Base-by-base conservation (phyloP, 2,329 filamentous ascomycete genomes). In the Coleophoma cylindrospora region DNA sequence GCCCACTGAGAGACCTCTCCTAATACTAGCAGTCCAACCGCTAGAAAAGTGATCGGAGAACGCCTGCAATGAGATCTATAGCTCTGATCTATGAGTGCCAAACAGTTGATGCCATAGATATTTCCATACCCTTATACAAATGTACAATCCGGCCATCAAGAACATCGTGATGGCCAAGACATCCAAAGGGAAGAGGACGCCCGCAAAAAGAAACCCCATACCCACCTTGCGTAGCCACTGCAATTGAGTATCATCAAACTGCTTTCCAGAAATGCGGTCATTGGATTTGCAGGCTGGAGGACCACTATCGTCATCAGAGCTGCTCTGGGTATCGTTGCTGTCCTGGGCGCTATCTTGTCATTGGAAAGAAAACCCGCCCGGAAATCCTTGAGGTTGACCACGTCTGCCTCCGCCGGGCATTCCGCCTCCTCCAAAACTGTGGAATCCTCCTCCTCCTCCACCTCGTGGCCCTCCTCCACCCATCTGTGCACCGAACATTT, bases 311-410 rank as follows among this genome's bases (percentile, higher is more conserved):
- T 21, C 14, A 37, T 40, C 36, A 22, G 15, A 27, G 15, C 33
- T 37, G 15, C 19, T 13, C 14, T 36, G 33, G 17, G 15, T 17
- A 12, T 17, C 11, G 45, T 14, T 9, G 19, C 27, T 21, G 15
- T 22, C 53, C 48, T 57, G 49, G 14, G 50, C 54, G 38, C 19
- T 49, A 45, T 55, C 62, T 66, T 66, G 67, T 73, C 70, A 73
- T 67, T 74, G 74, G 61, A 85, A 86, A 56, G 76, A 75, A 68
- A 84, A 86, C 51, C 77, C 74, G 45, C 75, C 68, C 3, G 72
- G 71, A 64, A 74, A 77, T 3, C 70, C 70, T 54, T 68, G 66
- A 14, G 58, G 62, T 36, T 59, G 54, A 15, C 61, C 61, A 49
- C 61, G 54, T 51, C 50, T 51, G 51, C 56, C 51, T 34, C 63